These are phyloP conservation scores for Zygosaccharomyces bisporus DNA, from an alignment of 805 yeast genomes.

Conservation along the genomic window DNA sequence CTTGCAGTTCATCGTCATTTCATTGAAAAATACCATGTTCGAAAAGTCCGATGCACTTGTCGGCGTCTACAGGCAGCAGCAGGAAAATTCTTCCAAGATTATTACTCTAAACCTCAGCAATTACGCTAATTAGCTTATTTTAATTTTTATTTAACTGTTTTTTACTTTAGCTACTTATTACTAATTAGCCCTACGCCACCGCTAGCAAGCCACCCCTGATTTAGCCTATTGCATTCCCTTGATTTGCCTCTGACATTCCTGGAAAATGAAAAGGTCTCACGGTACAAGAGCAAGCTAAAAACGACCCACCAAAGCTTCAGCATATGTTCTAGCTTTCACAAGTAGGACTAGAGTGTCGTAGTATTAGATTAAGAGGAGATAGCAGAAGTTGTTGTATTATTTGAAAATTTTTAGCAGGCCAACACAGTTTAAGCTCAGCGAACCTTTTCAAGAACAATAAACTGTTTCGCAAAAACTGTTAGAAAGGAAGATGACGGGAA, in stretches of 20 bases:
- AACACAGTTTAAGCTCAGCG: background rate
- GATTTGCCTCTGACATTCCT: conserved; percentile 6
- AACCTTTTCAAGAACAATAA: background rate
- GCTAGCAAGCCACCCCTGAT: background rate
- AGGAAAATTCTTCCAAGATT: conserved; percentile 65
- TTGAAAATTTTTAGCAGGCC: background rate
- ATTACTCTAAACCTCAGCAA: conserved; percentile 68
- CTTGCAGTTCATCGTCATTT: conserved; percentile 89
- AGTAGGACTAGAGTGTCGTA: background rate
- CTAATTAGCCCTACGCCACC: background rate
- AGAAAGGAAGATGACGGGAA: conserved; percentile 10
- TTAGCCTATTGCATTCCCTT: conserved; percentile 1
- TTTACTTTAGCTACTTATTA: background rate
- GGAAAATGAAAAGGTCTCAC: conserved; percentile 2
- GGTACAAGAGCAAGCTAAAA: background rate
- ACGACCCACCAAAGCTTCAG: background rate
- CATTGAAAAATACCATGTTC: conserved; percentile 80
- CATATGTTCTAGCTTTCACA: too few species aligned
- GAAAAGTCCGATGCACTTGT: conserved; percentile 88
- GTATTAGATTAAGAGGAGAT: too few species aligned
- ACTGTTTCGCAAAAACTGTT: background rate
- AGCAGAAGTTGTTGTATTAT: too few species aligned
- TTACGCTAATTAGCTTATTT: conserved; percentile 42
- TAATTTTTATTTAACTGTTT: background rate
- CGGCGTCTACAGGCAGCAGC: conserved; percentile 85